These are phyloP conservation scores for Pontederia paniculata DNA, from an alignment of 176 grass and related monocot genomes.

Conservation along the genomic window DNA sequence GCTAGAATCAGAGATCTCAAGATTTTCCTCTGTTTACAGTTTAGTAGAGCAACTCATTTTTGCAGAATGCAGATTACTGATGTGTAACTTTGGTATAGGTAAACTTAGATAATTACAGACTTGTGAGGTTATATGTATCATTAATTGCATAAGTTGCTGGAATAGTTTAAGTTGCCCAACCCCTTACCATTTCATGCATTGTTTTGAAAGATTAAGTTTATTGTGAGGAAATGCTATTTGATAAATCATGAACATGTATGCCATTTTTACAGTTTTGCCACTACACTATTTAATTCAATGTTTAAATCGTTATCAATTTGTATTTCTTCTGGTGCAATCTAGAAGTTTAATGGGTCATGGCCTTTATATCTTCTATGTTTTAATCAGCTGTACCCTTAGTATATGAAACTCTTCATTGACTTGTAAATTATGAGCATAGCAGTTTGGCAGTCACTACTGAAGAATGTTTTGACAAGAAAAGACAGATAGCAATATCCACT, in stretches of 20 bases:
- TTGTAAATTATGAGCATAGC: too few relatives aligned
- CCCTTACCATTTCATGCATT: slow-evolving; percentile 14
- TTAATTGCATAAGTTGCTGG: slow-evolving; percentile 14
- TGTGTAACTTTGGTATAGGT: slow-evolving; percentile 17
- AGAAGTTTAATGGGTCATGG: too few relatives aligned
- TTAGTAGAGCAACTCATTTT: slow-evolving; percentile 9
- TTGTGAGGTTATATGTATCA: slow-evolving; percentile 9
- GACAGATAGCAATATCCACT: too few relatives aligned
- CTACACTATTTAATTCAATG: too few relatives aligned
- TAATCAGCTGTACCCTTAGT: too few relatives aligned
- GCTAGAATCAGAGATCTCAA: neutral
- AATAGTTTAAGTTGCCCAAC: neutral
- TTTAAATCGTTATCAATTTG: too few relatives aligned
- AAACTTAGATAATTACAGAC: neutral
- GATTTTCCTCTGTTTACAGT: neutral
- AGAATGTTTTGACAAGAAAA: too few relatives aligned
- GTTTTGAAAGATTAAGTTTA: slow-evolving; percentile 7
- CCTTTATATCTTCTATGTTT: too few relatives aligned
- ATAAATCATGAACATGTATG: slow-evolving; percentile 1
- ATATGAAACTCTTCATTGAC: too few relatives aligned
- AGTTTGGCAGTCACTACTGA: too few relatives aligned
- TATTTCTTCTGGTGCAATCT: too few relatives aligned
- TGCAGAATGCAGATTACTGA: slow-evolving; percentile 12
- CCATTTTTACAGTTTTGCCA: neutral
- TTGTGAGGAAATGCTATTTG: neutral